Percentiles rank a stretch among this genome's conserved stretches.
Evolutionary conservation across 768 basidiomycete genomes (phyloP).

Genomic region (Trametopsis cervina): DNA sequence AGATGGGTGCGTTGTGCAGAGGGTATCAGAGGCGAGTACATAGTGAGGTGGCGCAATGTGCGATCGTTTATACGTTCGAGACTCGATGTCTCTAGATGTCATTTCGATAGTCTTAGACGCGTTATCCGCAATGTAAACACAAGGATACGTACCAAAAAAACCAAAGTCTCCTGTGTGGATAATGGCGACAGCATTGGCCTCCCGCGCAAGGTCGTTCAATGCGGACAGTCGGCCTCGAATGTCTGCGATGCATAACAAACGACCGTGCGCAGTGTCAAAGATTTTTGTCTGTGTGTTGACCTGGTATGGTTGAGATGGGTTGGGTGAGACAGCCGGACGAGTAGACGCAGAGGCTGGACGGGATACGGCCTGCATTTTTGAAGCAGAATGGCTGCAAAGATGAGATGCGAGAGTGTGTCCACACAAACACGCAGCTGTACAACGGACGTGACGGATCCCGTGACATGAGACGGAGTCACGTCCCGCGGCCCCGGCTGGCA

Average conservation of each 20-base stretch:
- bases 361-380: constrained; percentile 47
- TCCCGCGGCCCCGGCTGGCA: not conserved
- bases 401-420: not conserved
- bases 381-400: constrained; percentile 4
- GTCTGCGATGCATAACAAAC: constrained; percentile 94
- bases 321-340: constrained; percentile 50
- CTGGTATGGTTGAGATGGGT: constrained; percentile 36
- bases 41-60: constrained; percentile 90
- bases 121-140: constrained; percentile 12
- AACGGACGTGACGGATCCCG: not conserved
- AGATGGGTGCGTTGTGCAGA: constrained; percentile 76
- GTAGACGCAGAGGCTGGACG: constrained; percentile 57
- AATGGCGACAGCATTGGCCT: constrained; percentile 84
- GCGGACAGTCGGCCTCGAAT: constrained; percentile 82
- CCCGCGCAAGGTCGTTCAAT: constrained; percentile 85
- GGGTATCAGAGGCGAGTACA: constrained; percentile 92
- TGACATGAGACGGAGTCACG: too few species aligned
- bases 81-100: constrained; percentile 56
- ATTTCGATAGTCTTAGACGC: constrained; percentile 9
- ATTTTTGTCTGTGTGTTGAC: constrained; percentile 76
- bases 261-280: constrained; percentile 71
- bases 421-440: not conserved
- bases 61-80: constrained; percentile 90
- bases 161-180: constrained; percentile 99
- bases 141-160: constrained; percentile 67